Base-by-base conservation (phyloP, 202 grass and related monocot species). In the Zoysia matrella region DNA sequence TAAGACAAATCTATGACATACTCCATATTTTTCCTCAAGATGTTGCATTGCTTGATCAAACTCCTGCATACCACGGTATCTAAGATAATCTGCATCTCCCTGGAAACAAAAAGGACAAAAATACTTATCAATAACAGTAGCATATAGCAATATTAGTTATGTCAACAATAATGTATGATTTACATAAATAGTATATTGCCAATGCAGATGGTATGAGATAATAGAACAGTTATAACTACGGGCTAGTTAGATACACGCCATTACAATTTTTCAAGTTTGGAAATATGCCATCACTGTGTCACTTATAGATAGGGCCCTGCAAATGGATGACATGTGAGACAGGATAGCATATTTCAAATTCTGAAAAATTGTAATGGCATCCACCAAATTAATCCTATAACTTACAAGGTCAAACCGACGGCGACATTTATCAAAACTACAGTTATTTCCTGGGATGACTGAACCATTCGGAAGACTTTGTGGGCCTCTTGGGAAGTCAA, bases 41-140 rank as follows among this genome's bases (percentile, higher is more conserved):
- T 36, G 30, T 36, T 36, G 30, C 30, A 36, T 36, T 44, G 91
- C 96, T 64, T 83, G 85, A 85, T 95, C 96, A 76, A 99, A 95
- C 64, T 99, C 87, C 89, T 99, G 90, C 92, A 99, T 89, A 64
- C 92, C 96, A 69, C 0, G 74, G 77, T 99, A 95, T 74, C 92
- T 91, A 73, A 99, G 92, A 89, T 82, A 99, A 83, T 92, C 85
- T 60, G 92, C 96, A 89, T 99, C 96, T 64, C 96, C 92, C 95
- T 98, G 85, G 2, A 85, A 86, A 65, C 47, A 50, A 42, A 56
- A 14, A 68, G 54, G 49, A 51, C 58, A 50, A 52, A 65, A 12
- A 60, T 11, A 61, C 15, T 53, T 12, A 46, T 47, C 4, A 83
- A 63, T 7, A 71, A 83, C 68, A 36, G 49, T 57, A 15, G 53